A percentile compares a stretch with the other conserved stretches of the same genome.
These are phyloP conservation scores for Solanum hybrid DNA, from an alignment of 305 asterid genomes.

Conservation along the genomic window DNA sequence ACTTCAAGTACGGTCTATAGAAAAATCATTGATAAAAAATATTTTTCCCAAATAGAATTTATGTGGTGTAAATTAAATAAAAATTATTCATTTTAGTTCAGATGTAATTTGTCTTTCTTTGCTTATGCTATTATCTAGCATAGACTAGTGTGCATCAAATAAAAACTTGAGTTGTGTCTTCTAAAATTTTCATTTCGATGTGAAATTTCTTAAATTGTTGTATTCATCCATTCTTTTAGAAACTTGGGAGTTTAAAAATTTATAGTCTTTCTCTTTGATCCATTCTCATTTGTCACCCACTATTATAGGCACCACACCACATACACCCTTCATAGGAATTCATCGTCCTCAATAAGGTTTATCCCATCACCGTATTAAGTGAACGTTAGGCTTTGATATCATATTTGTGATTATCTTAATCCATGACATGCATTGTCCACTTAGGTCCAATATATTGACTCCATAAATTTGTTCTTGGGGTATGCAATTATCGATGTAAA, in stretches of 20 bases:
- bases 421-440: neutral
- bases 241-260: neutral
- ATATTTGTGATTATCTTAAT: neutral
- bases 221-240: neutral
- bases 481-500: neutral
- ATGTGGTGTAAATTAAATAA: neutral
- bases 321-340: neutral
- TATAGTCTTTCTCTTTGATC: neutral
- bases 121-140: neutral
- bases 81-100: neutral
- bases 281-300: too few species aligned
- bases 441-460: neutral
- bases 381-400: neutral
- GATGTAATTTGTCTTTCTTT: neutral
- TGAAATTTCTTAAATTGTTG: neutral
- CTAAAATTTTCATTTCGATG: neutral
- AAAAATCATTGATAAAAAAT: neutral
- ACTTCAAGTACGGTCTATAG: accelerated
- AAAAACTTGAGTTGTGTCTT: neutral
- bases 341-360: neutral
- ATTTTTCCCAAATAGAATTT: neutral
- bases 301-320: neutral
- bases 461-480: neutral
- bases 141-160: neutral
- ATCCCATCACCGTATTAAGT: neutral